These are phyloP conservation scores for Phyllosticta citribraziliensis DNA, from an alignment of 2,329 filamentous ascomycete species.

Conservation along the genomic window DNA sequence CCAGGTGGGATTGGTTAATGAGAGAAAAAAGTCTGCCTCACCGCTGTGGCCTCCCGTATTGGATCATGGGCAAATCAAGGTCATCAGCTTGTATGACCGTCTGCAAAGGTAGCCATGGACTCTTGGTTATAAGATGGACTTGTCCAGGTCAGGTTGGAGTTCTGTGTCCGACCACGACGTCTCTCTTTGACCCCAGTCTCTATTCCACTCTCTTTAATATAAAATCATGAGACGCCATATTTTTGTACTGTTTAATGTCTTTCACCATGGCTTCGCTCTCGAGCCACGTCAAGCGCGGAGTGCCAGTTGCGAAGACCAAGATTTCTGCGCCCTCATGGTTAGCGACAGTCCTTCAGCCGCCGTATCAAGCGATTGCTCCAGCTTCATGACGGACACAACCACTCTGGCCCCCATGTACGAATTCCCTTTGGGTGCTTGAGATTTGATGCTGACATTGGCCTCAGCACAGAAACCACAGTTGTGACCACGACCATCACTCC, in stretches of 20 bases:
- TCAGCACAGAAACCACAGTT: background rate
- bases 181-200: background rate
- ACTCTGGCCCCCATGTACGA: background rate
- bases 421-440: background rate
- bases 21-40: background rate
- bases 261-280: background rate
- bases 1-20: background rate
- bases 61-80: background rate
- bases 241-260: background rate
- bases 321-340: background rate
- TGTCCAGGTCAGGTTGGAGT: background rate
- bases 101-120: background rate
- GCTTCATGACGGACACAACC: conserved; percentile 7
- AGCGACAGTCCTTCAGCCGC: background rate
- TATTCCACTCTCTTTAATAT: background rate
- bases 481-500: background rate
- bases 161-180: background rate
- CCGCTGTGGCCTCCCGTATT: background rate
- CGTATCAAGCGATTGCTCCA: conserved; percentile 1
- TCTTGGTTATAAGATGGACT: background rate
- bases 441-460: background rate
- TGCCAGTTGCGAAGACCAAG: background rate
- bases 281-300: background rate
- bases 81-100: background rate
- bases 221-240: background rate